Evolutionary conservation across 2,329 filamentous ascomycete genomes (phyloP).

Genomic region (Cladosporium cucumerinum): DNA sequence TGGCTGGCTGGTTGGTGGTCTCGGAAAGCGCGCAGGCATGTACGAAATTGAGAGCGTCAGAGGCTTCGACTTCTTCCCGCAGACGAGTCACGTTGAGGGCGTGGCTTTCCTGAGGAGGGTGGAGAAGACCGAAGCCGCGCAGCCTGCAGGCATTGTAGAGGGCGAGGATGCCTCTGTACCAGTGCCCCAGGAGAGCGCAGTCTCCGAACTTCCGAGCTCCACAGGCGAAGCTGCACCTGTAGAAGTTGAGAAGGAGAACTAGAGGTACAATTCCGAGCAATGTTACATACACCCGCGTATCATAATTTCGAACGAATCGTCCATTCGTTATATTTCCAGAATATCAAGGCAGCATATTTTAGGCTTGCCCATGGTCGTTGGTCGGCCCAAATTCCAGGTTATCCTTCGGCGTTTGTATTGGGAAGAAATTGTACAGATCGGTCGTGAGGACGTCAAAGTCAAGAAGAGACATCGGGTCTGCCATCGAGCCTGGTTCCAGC

Average conservation of each 20-base stretch:
- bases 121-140: not conserved
- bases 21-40: constrained; percentile 39
- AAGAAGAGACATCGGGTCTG: constrained; percentile 18
- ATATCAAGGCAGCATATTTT: not conserved
- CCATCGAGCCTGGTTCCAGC: not conserved
- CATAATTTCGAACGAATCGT: not conserved
- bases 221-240: not conserved
- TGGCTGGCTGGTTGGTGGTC: constrained; percentile 76
- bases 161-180: not conserved
- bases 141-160: not conserved
- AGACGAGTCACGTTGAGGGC: constrained; percentile 68
- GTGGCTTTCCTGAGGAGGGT: constrained; percentile 56
- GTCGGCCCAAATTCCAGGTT: not conserved
- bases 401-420: constrained; percentile 21
- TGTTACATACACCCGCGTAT: not conserved
- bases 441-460: constrained; percentile 32
- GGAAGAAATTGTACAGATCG: constrained; percentile 36
- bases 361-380: not conserved
- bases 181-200: not conserved
- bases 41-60: constrained; percentile 89
- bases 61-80: constrained; percentile 97
- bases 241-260: not conserved
- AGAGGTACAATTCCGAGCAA: not conserved
- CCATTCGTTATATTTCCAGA: not conserved
- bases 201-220: not conserved